Evolutionary conservation across 2,329 filamentous ascomycete genomes (phyloP), one percentile per base, ranked within the genome.

Genomic region (Colletotrichum paranaense): DNA sequence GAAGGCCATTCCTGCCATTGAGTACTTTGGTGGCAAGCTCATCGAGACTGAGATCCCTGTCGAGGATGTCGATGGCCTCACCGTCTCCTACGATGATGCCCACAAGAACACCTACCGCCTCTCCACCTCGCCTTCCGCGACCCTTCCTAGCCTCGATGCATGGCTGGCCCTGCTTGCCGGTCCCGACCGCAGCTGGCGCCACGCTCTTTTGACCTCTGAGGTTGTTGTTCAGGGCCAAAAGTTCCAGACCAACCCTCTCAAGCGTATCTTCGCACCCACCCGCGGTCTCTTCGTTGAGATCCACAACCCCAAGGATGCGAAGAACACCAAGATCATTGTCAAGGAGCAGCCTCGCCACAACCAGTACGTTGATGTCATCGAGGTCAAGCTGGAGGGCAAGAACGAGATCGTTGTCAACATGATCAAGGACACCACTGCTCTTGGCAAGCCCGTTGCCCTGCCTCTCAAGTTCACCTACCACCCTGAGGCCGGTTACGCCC

Each of bases 211-310:
- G 84, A 94, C 95, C 73, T 93, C 95, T 0, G 96, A 99, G 77
- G 93, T 98, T 32, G 92, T 98, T 76, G 94, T 98, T 5, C 97
- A 99, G 83, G 97, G 95, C 19, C 93, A 98, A 82, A 95, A 97
- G 80, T 98, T 98, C 87, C 95, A 98, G 86, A 97, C 95, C 71
- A 99, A 99, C 85, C 97, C 97, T 0, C 93, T 98, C 86, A 93
- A 92, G 81, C 92, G 96, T 69, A 95, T 99, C 73, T 96, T 98
- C 76, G 92, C 94, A 12, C 97, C 97, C 16, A 90, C 92, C 16
- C 92, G 92, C 42, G 97, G 97, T 59, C 91, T 98, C 83, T 93
- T 95, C 73, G 94, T 99, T 42, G 97, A 99, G 85, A 94, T 99
- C 74, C 83, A 88, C 26, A 86, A 96, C 80, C 95, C 96, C 26